Evolutionary conservation across 2,329 filamentous ascomycete genomes (phyloP).

Genomic region (Aspergillus sp.): DNA sequence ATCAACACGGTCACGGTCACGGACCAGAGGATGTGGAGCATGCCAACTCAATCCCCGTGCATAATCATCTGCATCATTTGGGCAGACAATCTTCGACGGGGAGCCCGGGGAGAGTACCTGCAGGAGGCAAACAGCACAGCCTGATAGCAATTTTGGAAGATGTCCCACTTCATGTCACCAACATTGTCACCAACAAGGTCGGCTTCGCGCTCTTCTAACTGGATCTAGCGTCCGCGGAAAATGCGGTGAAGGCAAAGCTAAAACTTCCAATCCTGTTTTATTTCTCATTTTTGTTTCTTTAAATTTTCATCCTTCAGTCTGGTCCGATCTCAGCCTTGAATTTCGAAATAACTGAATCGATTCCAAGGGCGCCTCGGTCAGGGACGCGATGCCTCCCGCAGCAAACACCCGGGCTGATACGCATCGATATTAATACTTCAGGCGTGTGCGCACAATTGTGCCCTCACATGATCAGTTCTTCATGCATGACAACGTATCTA

Average conservation of each 20-base stretch:
- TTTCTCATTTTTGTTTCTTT: background rate
- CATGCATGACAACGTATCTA: slow-evolving; percentile 33
- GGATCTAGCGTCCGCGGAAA: slow-evolving; percentile 17
- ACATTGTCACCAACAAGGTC: slow-evolving; percentile 8
- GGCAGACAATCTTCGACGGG: slow-evolving; percentile 11
- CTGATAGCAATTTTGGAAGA: slow-evolving; percentile 1
- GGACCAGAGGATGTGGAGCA: slow-evolving; percentile 5
- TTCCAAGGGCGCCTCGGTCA: background rate
- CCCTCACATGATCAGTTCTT: slow-evolving; percentile 37
- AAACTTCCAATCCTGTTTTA: background rate
- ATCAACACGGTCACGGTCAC: slow-evolving; percentile 5
- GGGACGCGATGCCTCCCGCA: slow-evolving; percentile 11
- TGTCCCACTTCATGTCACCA: slow-evolving; percentile 11
- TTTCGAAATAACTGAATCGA: background rate
- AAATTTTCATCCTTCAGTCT: background rate
- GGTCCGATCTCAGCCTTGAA: background rate
- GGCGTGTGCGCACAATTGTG: slow-evolving; percentile 10
- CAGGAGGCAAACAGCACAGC: slow-evolving; percentile 18
- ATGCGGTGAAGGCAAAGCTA: slow-evolving; percentile 21
- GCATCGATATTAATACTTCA: slow-evolving; percentile 2
- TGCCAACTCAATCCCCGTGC: slow-evolving; percentile 20
- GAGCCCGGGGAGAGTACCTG: slow-evolving; percentile 14
- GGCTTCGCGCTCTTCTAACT: slow-evolving; percentile 8
- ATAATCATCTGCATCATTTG: slow-evolving; percentile 16
- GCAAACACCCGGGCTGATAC: slow-evolving; percentile 6